These are phyloP conservation scores for Globisporangium middletonii DNA, from an alignment of 352 stramenopile genomes.

Conservation along the genomic window DNA sequence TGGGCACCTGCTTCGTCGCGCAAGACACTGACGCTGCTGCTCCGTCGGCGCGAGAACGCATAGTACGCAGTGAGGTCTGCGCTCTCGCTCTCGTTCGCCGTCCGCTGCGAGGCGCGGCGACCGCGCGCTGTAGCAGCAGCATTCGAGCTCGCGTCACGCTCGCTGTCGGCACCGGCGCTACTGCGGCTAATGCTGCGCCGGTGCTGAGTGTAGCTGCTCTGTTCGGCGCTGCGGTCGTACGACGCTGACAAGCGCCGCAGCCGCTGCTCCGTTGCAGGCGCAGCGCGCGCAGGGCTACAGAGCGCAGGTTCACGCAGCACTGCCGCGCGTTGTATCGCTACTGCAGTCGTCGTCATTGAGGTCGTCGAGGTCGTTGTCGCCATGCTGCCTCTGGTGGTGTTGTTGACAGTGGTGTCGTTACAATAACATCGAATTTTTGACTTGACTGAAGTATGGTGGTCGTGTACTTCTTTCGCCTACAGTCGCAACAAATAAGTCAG, in stretches of 20 bases:
- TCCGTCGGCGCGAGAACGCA: constrained; percentile 45
- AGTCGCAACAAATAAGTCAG: background rate
- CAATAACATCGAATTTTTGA: constrained; percentile 5
- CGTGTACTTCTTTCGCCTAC: background rate
- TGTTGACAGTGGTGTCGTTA: background rate
- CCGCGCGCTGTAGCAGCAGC: background rate
- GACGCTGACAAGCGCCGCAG: constrained; percentile 8
- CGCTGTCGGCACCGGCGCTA: constrained; percentile 1
- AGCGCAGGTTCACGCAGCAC: background rate
- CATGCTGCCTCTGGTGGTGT: background rate
- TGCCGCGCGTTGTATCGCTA: background rate
- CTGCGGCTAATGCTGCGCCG: background rate
- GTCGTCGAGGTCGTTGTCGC: background rate
- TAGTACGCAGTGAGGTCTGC: constrained; percentile 59
- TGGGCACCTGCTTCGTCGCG: constrained; percentile 30
- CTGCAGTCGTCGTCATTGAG: background rate
- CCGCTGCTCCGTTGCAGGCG: constrained; percentile 1
- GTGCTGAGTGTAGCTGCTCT: background rate
- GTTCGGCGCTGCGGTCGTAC: constrained; percentile 4
- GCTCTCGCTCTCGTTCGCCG: constrained; percentile 14
- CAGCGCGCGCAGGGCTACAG: background rate
- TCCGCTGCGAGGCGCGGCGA: background rate
- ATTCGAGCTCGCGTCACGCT: background rate
- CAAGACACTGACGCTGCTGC: constrained; percentile 32
- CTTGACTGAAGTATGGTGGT: background rate